A percentile compares a stretch with the other conserved stretches of the same genome.
phyloP scores from a whole-genome alignment of 179 eudicot genomes.

The Beta corolliflora region DNA sequence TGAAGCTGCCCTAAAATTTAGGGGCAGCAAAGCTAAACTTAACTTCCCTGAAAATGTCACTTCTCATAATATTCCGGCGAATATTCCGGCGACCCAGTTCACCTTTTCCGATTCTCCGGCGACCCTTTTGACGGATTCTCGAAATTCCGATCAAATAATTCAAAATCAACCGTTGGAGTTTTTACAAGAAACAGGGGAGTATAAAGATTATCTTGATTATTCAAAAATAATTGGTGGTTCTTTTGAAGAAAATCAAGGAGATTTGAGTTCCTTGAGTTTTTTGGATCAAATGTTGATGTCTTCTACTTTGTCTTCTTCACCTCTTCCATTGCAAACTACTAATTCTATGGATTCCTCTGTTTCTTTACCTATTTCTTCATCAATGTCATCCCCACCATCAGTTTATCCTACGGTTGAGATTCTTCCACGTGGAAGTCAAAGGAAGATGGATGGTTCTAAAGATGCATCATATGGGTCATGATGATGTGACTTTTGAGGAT shows the following conservation, averaged over 20 bases:
- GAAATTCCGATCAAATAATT: background rate
- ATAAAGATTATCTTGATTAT: constrained; percentile 32
- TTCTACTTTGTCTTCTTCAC: constrained; percentile 31
- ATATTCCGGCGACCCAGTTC: constrained; percentile 25
- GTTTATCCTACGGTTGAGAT: constrained; percentile 7
- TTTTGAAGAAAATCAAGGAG: constrained; percentile 18
- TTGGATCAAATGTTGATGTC: constrained; percentile 37
- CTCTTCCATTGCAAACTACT: background rate
- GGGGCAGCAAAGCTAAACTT: constrained; percentile 81
- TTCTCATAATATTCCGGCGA: constrained; percentile 15
- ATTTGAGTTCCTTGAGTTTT: constrained; percentile 9
- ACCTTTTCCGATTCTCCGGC: constrained; percentile 25
- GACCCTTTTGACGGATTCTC: constrained; percentile 24
- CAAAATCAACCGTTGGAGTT: constrained; percentile 24
- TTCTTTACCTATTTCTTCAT: constrained; percentile 20
- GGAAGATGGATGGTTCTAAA: constrained; percentile 11
- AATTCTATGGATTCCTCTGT: constrained; percentile 30
- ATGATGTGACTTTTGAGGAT: background rate
- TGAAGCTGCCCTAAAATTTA: constrained; percentile 62
- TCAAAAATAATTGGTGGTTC: constrained; percentile 24
- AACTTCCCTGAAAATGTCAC: constrained; percentile 71
- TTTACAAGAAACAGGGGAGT: constrained; percentile 25
- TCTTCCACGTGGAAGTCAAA: constrained; percentile 33
- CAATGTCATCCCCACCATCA: background rate
- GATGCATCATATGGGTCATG: constrained; percentile 24